phyloP scores from a whole-genome alignment of 2,329 filamentous ascomycete species.

The Clarireedia monteithiana region DNA sequence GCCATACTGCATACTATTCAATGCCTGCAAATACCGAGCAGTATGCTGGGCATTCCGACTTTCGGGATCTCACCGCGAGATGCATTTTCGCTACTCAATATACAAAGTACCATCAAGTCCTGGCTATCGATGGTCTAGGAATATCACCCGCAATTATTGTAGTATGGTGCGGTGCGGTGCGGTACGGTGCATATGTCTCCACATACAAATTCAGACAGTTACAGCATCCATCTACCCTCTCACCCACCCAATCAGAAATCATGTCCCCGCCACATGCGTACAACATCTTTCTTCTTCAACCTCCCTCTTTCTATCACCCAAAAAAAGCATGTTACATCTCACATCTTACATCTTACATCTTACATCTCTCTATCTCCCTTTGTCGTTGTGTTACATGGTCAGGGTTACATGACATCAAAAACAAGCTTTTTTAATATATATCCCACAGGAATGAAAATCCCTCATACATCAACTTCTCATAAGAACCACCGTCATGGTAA shows the following conservation, averaged over 20 bases:
- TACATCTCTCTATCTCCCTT: neutral
- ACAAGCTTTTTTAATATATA: neutral
- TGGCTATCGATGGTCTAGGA: neutral
- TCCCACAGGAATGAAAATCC: neutral
- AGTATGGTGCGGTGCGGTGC: neutral
- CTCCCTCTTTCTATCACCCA: no score
- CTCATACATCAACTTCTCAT: neutral
- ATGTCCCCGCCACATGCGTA: neutral
- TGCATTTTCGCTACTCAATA: no score
- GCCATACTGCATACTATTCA: no score
- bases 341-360: neutral
- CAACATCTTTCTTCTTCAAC: neutral
- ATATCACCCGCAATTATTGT: neutral
- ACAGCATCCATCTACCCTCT: neutral
- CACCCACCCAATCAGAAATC: neutral
- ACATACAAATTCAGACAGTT: no score
- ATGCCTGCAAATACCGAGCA: no score
- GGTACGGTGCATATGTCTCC: neutral
- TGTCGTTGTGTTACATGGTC: no score
- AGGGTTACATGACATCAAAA: neutral
- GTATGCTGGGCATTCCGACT: no score
- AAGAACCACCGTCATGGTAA: neutral
- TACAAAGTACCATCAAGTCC: no score
- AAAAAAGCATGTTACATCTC: neutral
- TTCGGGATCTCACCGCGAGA: no score